These are phyloP conservation scores for Rhynchosporium agropyri DNA, from an alignment of 2,329 filamentous ascomycete genomes.

Conservation along the genomic window DNA sequence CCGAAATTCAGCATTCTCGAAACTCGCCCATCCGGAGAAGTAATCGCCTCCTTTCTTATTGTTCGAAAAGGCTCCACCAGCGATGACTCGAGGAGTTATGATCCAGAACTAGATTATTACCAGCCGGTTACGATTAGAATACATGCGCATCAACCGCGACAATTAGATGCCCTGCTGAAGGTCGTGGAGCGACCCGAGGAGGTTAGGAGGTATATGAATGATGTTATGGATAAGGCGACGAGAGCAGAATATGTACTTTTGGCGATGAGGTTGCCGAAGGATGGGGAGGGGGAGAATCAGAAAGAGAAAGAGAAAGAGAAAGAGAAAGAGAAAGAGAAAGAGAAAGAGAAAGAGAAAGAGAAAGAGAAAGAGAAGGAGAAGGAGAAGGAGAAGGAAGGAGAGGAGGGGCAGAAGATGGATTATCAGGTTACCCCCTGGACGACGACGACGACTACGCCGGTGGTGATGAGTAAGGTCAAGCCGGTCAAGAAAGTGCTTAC, in stretches of 20 bases:
- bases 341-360: slow-evolving; percentile 26
- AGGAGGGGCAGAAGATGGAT: slow-evolving; percentile 26
- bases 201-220: slow-evolving; percentile 68
- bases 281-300: slow-evolving; percentile 31
- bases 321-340: slow-evolving; percentile 22
- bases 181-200: slow-evolving; percentile 66
- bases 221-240: slow-evolving; percentile 70
- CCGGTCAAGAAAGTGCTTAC: slow-evolving; percentile 41
- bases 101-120: slow-evolving; percentile 70
- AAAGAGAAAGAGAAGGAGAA: slow-evolving; percentile 24
- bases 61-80: slow-evolving; percentile 71
- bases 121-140: slow-evolving; percentile 71
- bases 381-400: slow-evolving; percentile 19
- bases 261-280: slow-evolving; percentile 65
- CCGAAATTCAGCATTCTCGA: slow-evolving; percentile 79
- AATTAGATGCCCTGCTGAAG: slow-evolving; percentile 62
- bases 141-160: slow-evolving; percentile 54
- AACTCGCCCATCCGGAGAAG: slow-evolving; percentile 60
- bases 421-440: slow-evolving; percentile 33
- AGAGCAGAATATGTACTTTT: slow-evolving; percentile 68
- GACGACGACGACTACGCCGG: slow-evolving; percentile 31
- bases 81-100: slow-evolving; percentile 58
- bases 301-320: slow-evolving; percentile 22
- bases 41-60: slow-evolving; percentile 76
- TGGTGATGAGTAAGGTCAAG: slow-evolving; percentile 25